Percentiles rank a stretch among this genome's conserved stretches.
Evolutionary conservation across 805 yeast species (phyloP).

Genomic region (Myxozyma melibiosi): DNA sequence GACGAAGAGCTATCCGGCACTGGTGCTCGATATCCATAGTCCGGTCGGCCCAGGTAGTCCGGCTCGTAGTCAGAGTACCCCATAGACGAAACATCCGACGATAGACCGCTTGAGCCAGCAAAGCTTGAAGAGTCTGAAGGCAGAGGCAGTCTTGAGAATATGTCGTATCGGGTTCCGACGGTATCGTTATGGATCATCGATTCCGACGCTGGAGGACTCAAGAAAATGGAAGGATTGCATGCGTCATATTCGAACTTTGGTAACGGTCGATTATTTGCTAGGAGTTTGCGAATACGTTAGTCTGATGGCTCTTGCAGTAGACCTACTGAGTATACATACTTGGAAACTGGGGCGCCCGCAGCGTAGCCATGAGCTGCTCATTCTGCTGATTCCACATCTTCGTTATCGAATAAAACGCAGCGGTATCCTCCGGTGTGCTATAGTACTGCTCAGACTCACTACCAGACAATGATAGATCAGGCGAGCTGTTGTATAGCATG

Average conservation of each 20-base stretch:
- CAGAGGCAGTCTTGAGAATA: conserved; percentile 15
- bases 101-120: not conserved
- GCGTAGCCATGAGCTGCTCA: conserved; percentile 6
- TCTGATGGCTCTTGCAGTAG: not conserved
- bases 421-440: conserved; percentile 5
- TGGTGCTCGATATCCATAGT: not conserved
- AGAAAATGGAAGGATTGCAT: conserved; percentile 1
- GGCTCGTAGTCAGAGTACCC: conserved; percentile 9
- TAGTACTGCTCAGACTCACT: conserved; percentile 22
- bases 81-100: conserved; percentile 9
- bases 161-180: conserved; percentile 18
- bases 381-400: conserved; percentile 12
- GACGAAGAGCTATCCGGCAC: not conserved
- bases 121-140: not conserved
- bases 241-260: conserved; percentile 6
- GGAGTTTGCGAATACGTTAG: too few species aligned
- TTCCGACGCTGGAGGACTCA: conserved; percentile 2
- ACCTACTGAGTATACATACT: not conserved
- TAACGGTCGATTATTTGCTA: not conserved
- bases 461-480: conserved; percentile 18
- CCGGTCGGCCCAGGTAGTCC: not conserved
- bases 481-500: conserved; percentile 23
- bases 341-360: not conserved
- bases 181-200: not conserved
- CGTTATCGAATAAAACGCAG: conserved; percentile 4